Base-by-base conservation (phyloP, 2,329 filamentous ascomycete species). In the Helotiales sp. region DNA sequence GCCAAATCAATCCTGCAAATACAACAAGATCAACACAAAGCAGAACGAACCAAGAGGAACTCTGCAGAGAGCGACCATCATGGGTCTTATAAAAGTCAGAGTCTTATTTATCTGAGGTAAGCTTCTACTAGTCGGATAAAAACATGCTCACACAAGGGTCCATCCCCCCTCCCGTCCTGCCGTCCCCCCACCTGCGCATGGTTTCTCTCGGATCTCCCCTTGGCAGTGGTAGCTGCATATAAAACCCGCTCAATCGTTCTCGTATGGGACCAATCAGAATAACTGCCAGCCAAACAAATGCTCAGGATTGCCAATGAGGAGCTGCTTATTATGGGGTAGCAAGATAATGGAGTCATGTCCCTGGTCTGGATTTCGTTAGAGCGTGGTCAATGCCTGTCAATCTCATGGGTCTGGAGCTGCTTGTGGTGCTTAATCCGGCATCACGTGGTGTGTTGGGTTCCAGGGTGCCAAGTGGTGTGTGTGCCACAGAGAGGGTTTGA, bases 161-260 rank as follows among this genome's bases (percentile, higher is more conserved):
- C n/a, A n/a, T n/a, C n/a, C n/a, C n/a, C n/a, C n/a, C n/a, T n/a
- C n/a, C n/a, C n/a, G n/a, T n/a, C n/a, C n/a, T n/a, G 11, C 6
- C 6, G 17, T 43, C 17, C 17, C 40, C 40, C 40, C 40, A 43
- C 3, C 17, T 6, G 40, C 28, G 47, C 47, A 50, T 50, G 20
- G 47, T 15, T 50, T 15, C 11, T 15, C 11, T 26, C 24, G 40
- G 40, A 22, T 50, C 47, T 10, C 22, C 22, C 13, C 47, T 50
- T 50, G 47, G 47, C 47, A 50, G 10, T 28, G 22, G 47, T 50
- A 26, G 47, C 47, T 17, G 47, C 47, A 28, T 50, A 28, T 28
- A 50, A 50, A 50, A 50, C 47, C 47, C 47, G 47, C 47, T 50
- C 47, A 50, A 50, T 50, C 47, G 24, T 28, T 50, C 47, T 50